Evolutionary conservation across 768 basidiomycete species (phyloP), one percentile per base, ranked within the genome.

Genomic region (Imleria badia): DNA sequence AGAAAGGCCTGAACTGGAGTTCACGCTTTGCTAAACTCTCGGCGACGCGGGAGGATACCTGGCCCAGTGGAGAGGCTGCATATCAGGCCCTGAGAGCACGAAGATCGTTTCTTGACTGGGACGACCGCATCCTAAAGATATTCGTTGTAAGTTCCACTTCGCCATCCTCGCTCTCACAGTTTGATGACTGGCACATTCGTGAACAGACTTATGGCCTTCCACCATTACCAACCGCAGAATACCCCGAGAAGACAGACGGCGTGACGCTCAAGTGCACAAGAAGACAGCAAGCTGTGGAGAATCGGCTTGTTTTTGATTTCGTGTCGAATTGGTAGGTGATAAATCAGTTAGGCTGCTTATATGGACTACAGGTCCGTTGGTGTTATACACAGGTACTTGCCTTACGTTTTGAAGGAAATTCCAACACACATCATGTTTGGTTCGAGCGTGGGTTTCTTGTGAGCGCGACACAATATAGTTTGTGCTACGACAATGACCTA

Each of bases 211-310:
- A 55, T 12, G 58, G 54, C 5, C 36, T 59, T 48, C 50, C 44
- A 26, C 30, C 56, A 6, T 35, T 54, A 23, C 56, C 52, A 1
- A 54, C 56, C 12, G 39, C 29, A 2, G 52, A 58, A n/a, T 50
- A 58, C 4, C 48, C 52, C 2, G 44, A 58, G 5, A 30, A 2
- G 4, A 31, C 22, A 11, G 20, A 46, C 2, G 56, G 56, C 2
- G 56, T 58, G 20, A 54, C 56, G 10, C 46, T 59, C 22, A 55
- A 55, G 15, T 51, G 45, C 13, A 55, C 49, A 5, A 55, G 6
- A 4, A 55, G 30, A 19, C 57, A 26, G 26, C 26, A 6, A 26
- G 26, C 26, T 26, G 26, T 6, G 26, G 26, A 6, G 26, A 26
- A 26, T 26, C 26, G 26, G 26, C 26, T 26, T 26, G 26, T 26